phyloP scores from a whole-genome alignment of 192 early-diverging fungal species.

The Coemansia sp. region DNA sequence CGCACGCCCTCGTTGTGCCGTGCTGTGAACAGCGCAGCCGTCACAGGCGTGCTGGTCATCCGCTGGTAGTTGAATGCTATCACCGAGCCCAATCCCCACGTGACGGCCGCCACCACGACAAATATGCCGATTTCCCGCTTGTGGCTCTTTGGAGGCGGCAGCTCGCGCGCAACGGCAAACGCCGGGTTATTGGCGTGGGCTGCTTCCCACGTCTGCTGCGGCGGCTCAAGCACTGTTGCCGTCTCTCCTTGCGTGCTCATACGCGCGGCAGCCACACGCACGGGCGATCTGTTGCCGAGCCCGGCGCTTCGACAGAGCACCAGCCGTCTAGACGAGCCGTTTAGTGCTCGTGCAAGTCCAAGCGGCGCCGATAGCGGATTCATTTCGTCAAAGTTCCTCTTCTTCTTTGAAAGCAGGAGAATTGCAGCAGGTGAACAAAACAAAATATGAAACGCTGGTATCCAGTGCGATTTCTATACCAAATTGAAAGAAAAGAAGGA shows the following conservation, averaged over 20 bases:
- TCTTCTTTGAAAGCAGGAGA: not conserved
- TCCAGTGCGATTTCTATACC: not conserved
- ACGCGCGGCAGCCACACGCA: not conserved
- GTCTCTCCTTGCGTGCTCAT: slow-evolving; percentile 20
- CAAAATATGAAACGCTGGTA: not conserved
- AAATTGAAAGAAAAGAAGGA: not conserved
- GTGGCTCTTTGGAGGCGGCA: slow-evolving; percentile 45
- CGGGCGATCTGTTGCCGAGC: not conserved
- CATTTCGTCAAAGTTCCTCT: not conserved
- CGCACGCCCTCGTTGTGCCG: slow-evolving; percentile 47
- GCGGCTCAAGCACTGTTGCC: not conserved
- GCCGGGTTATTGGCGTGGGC: slow-evolving; percentile 52
- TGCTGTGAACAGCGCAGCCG: slow-evolving; percentile 50
- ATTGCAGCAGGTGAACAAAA: not conserved
- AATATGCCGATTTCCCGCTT: slow-evolving; percentile 51
- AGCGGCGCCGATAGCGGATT: not conserved
- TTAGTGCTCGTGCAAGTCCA: not conserved
- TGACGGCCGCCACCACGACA: slow-evolving; percentile 34
- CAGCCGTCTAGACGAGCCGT: not conserved
- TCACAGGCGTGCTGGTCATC: slow-evolving; percentile 55
- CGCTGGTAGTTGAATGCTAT: slow-evolving; percentile 58
- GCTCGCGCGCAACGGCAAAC: slow-evolving; percentile 52
- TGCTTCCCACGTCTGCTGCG: slow-evolving; percentile 21
- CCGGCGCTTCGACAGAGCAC: not conserved
- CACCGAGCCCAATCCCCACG: slow-evolving; percentile 49